phyloP scores from a whole-genome alignment of 306 rosid genomes.

The Ceratonia siliqua region DNA sequence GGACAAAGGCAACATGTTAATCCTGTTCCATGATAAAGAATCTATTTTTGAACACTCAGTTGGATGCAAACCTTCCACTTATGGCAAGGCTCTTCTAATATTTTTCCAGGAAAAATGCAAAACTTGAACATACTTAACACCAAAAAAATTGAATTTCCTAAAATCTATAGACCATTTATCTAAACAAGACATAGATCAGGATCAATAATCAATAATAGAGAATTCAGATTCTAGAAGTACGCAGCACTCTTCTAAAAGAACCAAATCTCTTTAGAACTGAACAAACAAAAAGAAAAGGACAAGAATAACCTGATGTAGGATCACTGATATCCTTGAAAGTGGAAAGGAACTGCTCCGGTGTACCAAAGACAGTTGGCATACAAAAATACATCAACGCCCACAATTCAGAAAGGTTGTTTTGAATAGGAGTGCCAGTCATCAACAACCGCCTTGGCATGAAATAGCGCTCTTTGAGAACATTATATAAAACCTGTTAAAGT shows the following conservation, averaged over 20 bases:
- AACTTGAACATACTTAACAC: not conserved
- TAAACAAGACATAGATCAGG: constrained; percentile 1
- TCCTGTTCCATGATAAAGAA: constrained; percentile 3
- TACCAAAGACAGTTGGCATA: constrained; percentile 89
- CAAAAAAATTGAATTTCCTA: not conserved
- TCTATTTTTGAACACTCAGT: constrained; percentile 23
- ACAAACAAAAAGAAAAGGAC: not conserved
- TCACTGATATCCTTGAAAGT: constrained; percentile 75
- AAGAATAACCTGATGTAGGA: constrained; percentile 59
- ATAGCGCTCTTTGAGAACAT: constrained; percentile 71
- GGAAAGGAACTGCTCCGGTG: constrained; percentile 74
- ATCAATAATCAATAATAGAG: constrained; percentile 3
- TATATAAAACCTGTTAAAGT: constrained; percentile 73
- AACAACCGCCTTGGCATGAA: constrained; percentile 84
- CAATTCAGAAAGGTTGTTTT: constrained; percentile 84
- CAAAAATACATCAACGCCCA: constrained; percentile 92
- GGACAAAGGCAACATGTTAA: constrained; percentile 1
- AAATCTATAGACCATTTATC: constrained; percentile 12
- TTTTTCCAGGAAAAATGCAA: not conserved
- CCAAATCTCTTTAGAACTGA: constrained; percentile 21
- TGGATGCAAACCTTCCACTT: constrained; percentile 30
- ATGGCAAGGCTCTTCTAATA: constrained; percentile 21
- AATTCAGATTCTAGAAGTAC: constrained; percentile 13
- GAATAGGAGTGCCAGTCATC: constrained; percentile 98
- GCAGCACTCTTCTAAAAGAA: constrained; percentile 20